Evolutionary conservation across 129 eudicot species (phyloP).

Genomic region (Flaveria brownii): DNA sequence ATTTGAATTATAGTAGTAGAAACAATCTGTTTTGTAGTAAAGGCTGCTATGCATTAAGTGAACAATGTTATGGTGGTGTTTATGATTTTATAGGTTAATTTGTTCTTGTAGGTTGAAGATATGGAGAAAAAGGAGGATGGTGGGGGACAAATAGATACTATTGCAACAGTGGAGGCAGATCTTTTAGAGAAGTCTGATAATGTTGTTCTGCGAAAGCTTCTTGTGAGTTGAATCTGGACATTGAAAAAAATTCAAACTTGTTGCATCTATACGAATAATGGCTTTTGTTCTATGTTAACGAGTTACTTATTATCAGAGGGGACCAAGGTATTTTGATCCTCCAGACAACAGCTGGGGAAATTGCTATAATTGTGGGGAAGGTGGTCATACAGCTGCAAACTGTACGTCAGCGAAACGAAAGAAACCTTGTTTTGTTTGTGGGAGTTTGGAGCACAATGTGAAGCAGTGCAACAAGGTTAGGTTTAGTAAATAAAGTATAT

Average conservation of each 20-base stretch:
- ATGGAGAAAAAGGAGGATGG: conserved; percentile 39
- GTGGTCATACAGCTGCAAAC: conserved; percentile 68
- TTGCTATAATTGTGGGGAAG: conserved; percentile 98
- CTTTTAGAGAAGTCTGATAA: conserved; percentile 63
- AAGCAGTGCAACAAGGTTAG: conserved; percentile 79
- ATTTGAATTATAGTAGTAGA: conserved; percentile 4
- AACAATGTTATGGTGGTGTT: neutral
- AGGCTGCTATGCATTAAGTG: neutral
- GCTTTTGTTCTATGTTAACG: conserved; percentile 30
- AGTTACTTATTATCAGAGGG: conserved; percentile 62
- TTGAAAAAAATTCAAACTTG: conserved; percentile 30
- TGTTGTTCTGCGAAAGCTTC: conserved; percentile 79
- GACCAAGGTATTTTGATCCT: conserved; percentile 99
- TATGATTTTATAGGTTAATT: no score
- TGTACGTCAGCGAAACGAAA: conserved; percentile 75
- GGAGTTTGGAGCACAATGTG: conserved; percentile 89
- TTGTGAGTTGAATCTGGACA: conserved; percentile 71
- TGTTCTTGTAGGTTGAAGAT: conserved; percentile 40
- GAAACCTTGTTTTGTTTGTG: conserved; percentile 96
- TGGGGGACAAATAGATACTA: conserved; percentile 36
- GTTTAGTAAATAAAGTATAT: conserved; percentile 5
- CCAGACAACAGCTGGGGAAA: conserved; percentile 94
- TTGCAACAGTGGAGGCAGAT: conserved; percentile 35
- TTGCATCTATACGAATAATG: conserved; percentile 26
- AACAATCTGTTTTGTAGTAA: neutral